phyloP scores from a whole-genome alignment of 352 stramenopile genomes.

The Phytophthora kernoviae region DNA sequence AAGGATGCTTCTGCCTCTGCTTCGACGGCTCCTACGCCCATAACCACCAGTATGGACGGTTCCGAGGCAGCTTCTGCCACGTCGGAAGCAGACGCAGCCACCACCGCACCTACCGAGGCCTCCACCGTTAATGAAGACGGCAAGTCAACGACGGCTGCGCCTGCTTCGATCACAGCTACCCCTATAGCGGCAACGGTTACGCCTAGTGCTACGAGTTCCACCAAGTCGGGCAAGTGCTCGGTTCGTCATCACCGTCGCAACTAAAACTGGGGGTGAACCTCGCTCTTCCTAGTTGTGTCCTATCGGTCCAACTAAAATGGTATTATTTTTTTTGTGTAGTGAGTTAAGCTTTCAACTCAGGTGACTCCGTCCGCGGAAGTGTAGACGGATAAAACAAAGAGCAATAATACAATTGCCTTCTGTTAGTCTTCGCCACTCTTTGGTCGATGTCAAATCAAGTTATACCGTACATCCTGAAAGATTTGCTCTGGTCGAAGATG shows the following conservation, averaged over 20 bases:
- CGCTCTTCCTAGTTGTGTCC: background rate
- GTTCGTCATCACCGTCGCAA: constrained; percentile 19
- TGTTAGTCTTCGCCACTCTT: background rate
- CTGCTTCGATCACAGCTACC: constrained; percentile 5
- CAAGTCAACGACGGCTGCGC: constrained; percentile 4
- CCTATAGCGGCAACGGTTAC: too few relatives aligned
- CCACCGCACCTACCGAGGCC: background rate
- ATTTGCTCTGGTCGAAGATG: constrained; percentile 12
- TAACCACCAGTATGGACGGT: background rate
- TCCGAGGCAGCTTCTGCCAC: background rate
- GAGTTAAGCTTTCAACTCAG: background rate
- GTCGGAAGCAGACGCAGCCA: background rate
- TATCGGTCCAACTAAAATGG: too few relatives aligned
- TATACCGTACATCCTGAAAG: background rate
- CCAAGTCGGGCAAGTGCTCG: constrained; percentile 21
- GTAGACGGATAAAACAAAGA: too few relatives aligned
- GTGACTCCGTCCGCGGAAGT: too few relatives aligned
- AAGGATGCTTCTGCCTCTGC: constrained; percentile 20
- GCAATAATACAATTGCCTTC: constrained; percentile 2
- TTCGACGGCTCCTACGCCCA: constrained; percentile 3
- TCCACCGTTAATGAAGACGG: background rate
- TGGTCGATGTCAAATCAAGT: background rate
- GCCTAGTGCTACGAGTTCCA: constrained; percentile 5
- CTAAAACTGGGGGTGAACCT: constrained; percentile 1
- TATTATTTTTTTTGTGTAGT: too few relatives aligned